Conservation (phyloP, 2,329 filamentous ascomycete species). For the Nigrospora osmanthi region DNA sequence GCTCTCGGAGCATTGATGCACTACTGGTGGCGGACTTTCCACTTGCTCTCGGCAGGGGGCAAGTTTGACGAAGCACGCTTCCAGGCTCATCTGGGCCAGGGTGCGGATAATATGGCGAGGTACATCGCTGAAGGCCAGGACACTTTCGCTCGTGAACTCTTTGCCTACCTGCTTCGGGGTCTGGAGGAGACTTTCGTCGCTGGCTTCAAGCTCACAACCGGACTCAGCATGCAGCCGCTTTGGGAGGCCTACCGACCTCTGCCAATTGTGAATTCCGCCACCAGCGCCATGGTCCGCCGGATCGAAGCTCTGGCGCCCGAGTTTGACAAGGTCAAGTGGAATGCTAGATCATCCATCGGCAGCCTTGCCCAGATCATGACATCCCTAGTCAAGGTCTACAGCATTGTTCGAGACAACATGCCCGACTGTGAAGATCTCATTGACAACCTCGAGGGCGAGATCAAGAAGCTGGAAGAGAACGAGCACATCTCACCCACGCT, state of each 20-base stretch:
- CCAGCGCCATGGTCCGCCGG: slow-evolving; percentile 37
- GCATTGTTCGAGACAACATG: slow-evolving; percentile 39
- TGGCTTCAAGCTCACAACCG: slow-evolving; percentile 66
- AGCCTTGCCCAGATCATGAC: slow-evolving; percentile 46
- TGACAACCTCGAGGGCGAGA: slow-evolving; percentile 39
- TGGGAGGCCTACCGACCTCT: slow-evolving; percentile 67
- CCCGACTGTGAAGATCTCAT: slow-evolving; percentile 38
- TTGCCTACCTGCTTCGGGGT: slow-evolving; percentile 28
- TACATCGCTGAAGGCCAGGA: slow-evolving; percentile 17
- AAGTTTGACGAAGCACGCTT: slow-evolving; percentile 56
- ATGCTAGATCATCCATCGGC: slow-evolving; percentile 38
- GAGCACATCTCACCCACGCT: slow-evolving; percentile 40
- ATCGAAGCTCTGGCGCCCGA: slow-evolving; percentile 49
- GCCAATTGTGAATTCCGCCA: slow-evolving; percentile 37
- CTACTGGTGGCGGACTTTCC: slow-evolving; percentile 47
- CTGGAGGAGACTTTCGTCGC: slow-evolving; percentile 54
- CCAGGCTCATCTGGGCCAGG: slow-evolving; percentile 52
- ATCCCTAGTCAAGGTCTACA: slow-evolving; percentile 48
- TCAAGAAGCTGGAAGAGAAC: slow-evolving; percentile 43
- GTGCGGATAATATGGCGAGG: slow-evolving; percentile 32
- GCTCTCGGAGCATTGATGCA: slow-evolving; percentile 35
- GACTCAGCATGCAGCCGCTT: slow-evolving; percentile 70
- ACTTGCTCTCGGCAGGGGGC: slow-evolving; percentile 28
- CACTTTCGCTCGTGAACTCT: slow-evolving; percentile 26
- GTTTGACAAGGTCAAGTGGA: slow-evolving; percentile 57